These are phyloP conservation scores for Amanita pseudoporphyria DNA, from an alignment of 768 basidiomycete genomes.

Conservation along the genomic window DNA sequence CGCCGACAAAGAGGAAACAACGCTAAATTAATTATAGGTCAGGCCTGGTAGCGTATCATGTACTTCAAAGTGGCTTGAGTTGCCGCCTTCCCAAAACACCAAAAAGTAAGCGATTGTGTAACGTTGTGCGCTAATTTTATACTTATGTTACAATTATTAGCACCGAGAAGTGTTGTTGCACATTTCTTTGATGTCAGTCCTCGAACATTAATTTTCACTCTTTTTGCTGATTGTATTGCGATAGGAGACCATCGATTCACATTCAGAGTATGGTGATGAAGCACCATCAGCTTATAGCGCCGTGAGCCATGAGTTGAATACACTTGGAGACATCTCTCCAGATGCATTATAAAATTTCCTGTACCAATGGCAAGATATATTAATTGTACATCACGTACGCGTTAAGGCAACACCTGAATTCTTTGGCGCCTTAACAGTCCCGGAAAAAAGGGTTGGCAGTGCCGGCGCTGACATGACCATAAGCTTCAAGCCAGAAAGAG, in stretches of 20 bases:
- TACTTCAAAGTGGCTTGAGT: conserved; percentile 80
- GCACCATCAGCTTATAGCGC: conserved; percentile 50
- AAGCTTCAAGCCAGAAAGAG: too few species aligned
- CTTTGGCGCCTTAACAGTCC: neutral
- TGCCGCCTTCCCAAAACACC: conserved; percentile 94
- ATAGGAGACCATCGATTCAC: conserved; percentile 66
- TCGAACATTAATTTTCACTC: neutral
- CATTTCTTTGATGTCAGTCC: conserved; percentile 89
- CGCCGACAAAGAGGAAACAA: neutral
- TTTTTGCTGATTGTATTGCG: conserved; percentile 1
- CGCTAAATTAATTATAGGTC: conserved; percentile 41
- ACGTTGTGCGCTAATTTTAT: neutral
- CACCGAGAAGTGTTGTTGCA: conserved; percentile 75
- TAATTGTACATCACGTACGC: neutral
- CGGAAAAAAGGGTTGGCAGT: too few species aligned
- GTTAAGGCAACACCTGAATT: neutral
- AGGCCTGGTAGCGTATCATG: conserved; percentile 84
- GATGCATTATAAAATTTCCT: conserved; percentile 44
- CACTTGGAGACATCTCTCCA: conserved; percentile 62
- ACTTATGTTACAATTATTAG: conserved; percentile 25
- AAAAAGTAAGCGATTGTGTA: conserved; percentile 50
- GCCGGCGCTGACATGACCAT: too few species aligned
- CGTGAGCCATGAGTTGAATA: conserved; percentile 48
- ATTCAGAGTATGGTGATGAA: conserved; percentile 72
- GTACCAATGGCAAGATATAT: neutral